Conservation (phyloP, 2,329 filamentous ascomycete species). For the Zymoseptoria crescenta region DNA sequence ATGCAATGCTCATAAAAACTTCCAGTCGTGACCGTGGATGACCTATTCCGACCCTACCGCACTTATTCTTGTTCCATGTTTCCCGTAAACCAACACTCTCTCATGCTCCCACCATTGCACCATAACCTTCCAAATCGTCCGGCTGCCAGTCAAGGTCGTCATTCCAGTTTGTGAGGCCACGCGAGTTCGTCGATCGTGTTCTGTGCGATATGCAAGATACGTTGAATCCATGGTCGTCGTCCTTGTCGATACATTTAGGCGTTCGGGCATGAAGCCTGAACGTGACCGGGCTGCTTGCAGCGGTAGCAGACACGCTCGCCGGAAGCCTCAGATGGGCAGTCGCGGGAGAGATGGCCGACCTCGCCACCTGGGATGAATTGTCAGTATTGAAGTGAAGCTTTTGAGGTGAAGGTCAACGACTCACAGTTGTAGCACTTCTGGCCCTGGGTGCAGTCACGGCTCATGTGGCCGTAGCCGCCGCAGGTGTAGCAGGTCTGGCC, state of each 20-base stretch:
- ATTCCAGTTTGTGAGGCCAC: constrained; percentile 21
- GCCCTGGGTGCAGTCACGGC: constrained; percentile 94
- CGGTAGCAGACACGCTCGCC: constrained; percentile 98
- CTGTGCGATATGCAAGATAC: constrained; percentile 15
- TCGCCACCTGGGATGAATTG: constrained; percentile 52
- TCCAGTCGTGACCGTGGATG: not conserved
- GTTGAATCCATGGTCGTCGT: constrained; percentile 16
- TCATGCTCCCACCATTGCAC: not conserved
- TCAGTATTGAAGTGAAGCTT: constrained; percentile 1
- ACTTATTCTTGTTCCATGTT: not conserved
- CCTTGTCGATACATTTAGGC: constrained; percentile 36
- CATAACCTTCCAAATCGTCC: constrained; percentile 20
- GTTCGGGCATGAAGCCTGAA: constrained; percentile 90
- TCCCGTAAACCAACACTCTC: not conserved
- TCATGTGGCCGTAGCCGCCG: constrained; percentile 81
- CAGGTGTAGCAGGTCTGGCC: constrained; percentile 96
- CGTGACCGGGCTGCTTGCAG: constrained; percentile 75
- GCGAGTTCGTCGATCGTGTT: constrained; percentile 8
- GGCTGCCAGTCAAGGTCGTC: constrained; percentile 24
- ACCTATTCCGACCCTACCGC: not conserved
- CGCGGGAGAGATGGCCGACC: constrained; percentile 87
- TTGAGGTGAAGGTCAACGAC: constrained; percentile 22
- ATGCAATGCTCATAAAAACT: not conserved
- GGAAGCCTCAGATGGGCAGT: constrained; percentile 87
- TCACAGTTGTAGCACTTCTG: constrained; percentile 99